Conservation (phyloP, 352 stramenopile genomes). For the Thraustochytrium sp. region DNA sequence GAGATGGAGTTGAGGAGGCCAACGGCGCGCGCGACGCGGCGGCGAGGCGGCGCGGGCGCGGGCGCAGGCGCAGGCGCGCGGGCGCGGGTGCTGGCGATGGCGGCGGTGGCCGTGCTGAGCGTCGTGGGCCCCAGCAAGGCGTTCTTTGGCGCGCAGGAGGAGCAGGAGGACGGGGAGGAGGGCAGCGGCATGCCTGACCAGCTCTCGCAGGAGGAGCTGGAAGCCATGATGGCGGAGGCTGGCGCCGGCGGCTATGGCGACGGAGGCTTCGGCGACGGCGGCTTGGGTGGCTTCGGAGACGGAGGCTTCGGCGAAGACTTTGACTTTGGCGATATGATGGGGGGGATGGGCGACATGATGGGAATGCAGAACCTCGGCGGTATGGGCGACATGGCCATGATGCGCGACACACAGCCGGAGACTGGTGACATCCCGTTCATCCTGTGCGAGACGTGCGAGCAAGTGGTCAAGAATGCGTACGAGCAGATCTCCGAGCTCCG, state of each 20-base stretch:
- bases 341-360: background rate
- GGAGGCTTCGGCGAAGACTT: background rate
- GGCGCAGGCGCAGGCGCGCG: too few relatives aligned
- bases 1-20: too few relatives aligned
- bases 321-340: background rate
- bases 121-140: background rate
- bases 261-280: background rate
- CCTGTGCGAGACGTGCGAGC: conserved; percentile 23
- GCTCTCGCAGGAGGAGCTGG: background rate
- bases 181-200: background rate
- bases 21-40: too few relatives aligned
- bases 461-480: background rate
- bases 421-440: conserved; percentile 6
- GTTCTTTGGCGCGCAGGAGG: background rate
- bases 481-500: background rate
- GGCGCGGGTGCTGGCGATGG: too few relatives aligned
- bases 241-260: background rate
- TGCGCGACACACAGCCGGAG: background rate
- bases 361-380: background rate
- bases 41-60: too few relatives aligned
- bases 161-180: background rate
- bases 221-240: background rate
- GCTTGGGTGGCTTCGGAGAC: background rate
- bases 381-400: background rate
- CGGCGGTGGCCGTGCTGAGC: background rate